Percentiles rank a stretch among this genome's conserved stretches.
These are phyloP conservation scores for Phialophora chinensis DNA, from an alignment of 2,329 filamentous ascomycete species.

Conservation along the genomic window DNA sequence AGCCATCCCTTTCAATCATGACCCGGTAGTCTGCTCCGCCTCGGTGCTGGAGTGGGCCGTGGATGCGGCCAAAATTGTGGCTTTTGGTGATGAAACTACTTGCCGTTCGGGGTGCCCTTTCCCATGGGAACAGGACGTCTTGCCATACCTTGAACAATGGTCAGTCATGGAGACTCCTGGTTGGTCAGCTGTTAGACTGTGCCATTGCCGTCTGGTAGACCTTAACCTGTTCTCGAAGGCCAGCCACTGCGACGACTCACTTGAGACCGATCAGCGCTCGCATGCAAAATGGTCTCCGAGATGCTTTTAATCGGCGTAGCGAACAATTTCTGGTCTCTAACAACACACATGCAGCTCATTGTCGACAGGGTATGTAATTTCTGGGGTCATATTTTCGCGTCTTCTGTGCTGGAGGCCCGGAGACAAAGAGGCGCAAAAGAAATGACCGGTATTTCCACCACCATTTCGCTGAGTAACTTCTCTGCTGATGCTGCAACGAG, in stretches of 20 bases:
- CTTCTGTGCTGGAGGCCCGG: not conserved
- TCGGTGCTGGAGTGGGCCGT: slow-evolving; percentile 58
- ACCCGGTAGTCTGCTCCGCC: slow-evolving; percentile 48
- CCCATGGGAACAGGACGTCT: not conserved
- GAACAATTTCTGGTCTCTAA: not conserved
- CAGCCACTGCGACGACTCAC: not conserved
- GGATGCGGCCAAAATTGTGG: slow-evolving; percentile 63
- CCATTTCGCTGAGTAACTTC: slow-evolving; percentile 5
- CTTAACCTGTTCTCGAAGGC: slow-evolving; percentile 23
- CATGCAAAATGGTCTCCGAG: not conserved
- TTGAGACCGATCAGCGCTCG: not conserved
- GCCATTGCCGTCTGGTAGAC: slow-evolving; percentile 35
- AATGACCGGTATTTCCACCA: not conserved
- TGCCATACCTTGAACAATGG: slow-evolving; percentile 42
- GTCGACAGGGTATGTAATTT: not conserved
- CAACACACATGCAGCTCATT: not conserved
- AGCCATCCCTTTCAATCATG: slow-evolving; percentile 59
- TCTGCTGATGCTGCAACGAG: slow-evolving; percentile 9
- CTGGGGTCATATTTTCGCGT: not conserved
- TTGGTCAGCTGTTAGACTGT: slow-evolving; percentile 44
- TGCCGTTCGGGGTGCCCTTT: slow-evolving; percentile 6
- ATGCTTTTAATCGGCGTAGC: slow-evolving; percentile 24
- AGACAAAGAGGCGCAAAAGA: not conserved
- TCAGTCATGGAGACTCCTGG: slow-evolving; percentile 43
- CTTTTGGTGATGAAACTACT: slow-evolving; percentile 57